phyloP scores from a whole-genome alignment of 192 early-diverging fungal genomes.

The Podila epigama region DNA sequence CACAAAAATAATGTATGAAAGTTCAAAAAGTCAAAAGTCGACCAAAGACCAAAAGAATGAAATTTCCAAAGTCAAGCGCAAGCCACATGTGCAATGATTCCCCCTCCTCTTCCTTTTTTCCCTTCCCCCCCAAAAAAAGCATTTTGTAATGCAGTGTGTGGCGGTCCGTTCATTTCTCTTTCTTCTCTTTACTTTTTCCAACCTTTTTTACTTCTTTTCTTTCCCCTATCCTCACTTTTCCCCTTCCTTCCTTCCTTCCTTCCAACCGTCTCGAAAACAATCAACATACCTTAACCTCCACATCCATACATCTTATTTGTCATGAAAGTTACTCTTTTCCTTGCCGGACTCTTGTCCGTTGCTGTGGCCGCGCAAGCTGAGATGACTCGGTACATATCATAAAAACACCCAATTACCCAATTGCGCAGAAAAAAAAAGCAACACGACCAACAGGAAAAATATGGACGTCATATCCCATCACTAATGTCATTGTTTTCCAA shows the following conservation, averaged over 20 bases:
- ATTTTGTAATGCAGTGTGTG: too few relatives aligned
- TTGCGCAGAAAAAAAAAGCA: too few relatives aligned
- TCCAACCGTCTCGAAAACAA: background rate
- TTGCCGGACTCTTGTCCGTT: slow-evolving; percentile 21
- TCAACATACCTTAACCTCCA: background rate
- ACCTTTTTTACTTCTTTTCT: background rate
- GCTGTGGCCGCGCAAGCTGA: slow-evolving; percentile 16
- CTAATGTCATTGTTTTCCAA: too few relatives aligned
- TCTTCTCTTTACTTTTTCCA: background rate
- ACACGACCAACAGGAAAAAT: too few relatives aligned
- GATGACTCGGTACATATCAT: slow-evolving; percentile 12
- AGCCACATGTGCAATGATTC: background rate
- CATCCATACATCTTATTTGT: background rate
- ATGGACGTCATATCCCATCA: too few relatives aligned
- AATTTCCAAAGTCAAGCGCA: background rate
- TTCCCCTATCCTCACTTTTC: background rate
- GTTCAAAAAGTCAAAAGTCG: too few relatives aligned
- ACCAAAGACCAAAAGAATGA: too few relatives aligned
- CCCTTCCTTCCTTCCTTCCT: background rate
- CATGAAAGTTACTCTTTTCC: slow-evolving; percentile 6
- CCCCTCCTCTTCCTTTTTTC: too few relatives aligned
- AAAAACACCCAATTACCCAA: background rate
- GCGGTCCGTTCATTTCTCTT: too few relatives aligned
- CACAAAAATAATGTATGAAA: too few relatives aligned
- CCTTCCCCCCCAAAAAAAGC: too few relatives aligned